Evolutionary conservation across 1,284 basidiomycete species (phyloP).

Genomic region (Rhodotorula sp.): DNA sequence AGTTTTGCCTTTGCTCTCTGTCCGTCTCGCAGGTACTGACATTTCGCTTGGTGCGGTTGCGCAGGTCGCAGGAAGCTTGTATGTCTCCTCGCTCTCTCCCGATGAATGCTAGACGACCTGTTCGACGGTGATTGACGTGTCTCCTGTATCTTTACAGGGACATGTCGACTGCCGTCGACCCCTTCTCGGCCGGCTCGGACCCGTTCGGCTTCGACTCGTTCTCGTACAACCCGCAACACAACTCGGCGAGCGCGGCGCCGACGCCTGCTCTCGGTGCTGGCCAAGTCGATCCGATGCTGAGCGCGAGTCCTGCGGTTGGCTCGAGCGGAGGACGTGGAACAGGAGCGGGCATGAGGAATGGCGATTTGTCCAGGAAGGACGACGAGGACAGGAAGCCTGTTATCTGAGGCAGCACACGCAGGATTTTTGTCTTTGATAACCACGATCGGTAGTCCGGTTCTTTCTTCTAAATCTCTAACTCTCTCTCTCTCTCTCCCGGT

Average conservation of each 20-base stretch:
- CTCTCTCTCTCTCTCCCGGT: too few species aligned
- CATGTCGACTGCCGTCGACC: slow-evolving; percentile 4
- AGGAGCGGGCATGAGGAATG: too few species aligned
- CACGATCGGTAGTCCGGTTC: too few species aligned
- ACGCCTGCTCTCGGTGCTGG: not conserved
- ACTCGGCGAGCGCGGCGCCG: not conserved
- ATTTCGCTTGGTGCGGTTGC: too few species aligned
- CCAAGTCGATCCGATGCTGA: not conserved
- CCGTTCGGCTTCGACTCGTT: slow-evolving; percentile 1
- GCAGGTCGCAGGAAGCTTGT: not conserved
- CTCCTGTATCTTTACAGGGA: not conserved
- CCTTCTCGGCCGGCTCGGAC: not conserved
- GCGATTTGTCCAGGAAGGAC: too few species aligned
- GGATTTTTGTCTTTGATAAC: too few species aligned
- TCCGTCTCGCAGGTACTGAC: not conserved
- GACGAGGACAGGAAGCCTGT: too few species aligned
- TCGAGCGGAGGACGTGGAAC: too few species aligned
- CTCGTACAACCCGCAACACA: slow-evolving; percentile 4
- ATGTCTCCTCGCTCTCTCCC: not conserved
- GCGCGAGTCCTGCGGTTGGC: too few species aligned
- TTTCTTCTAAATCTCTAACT: too few species aligned
- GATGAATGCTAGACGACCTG: not conserved
- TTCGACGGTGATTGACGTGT: too few species aligned
- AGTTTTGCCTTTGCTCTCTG: not conserved
- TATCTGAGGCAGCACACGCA: too few species aligned